A percentile compares a stretch with the other conserved stretches of the same genome.
Conservation (phyloP, 495 filamentous ascomycete genomes). For the Aspergillus panamensis region DNA sequence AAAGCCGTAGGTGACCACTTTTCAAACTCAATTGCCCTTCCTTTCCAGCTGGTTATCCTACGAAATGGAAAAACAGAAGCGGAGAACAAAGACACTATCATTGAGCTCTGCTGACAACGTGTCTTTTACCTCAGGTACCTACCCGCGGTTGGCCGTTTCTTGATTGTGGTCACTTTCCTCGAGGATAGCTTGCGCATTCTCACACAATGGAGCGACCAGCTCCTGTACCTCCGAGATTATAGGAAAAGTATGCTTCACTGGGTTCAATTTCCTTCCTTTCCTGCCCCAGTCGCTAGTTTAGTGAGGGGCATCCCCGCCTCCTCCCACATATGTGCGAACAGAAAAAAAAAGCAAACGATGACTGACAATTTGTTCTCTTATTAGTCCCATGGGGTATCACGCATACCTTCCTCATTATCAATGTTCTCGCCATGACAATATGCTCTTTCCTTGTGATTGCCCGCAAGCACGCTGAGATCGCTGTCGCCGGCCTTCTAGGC, state of each 20-base stretch:
- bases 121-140: conserved; percentile 64
- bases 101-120: conserved; percentile 34
- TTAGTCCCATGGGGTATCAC: conserved; percentile 86
- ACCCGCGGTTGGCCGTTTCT: conserved; percentile 90
- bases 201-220: conserved; percentile 97
- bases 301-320: background rate
- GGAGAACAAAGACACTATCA: conserved; percentile 10
- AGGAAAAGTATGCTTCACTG: conserved; percentile 67
- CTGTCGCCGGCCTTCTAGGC: conserved; percentile 80
- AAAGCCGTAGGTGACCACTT: conserved; percentile 74
- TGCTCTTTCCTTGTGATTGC: conserved; percentile 84
- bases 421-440: conserved; percentile 82
- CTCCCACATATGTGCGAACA: conserved; percentile 5
- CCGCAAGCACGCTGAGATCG: conserved; percentile 87
- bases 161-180: conserved; percentile 97
- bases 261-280: conserved; percentile 11
- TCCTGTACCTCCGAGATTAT: conserved; percentile 88
- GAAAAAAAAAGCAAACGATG: conserved; percentile 1
- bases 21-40: background rate
- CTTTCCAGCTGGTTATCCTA: background rate
- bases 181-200: conserved; percentile 95
- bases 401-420: conserved; percentile 87
- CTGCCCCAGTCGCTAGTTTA: background rate
- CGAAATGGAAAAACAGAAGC: background rate
- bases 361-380: background rate